Conservation (phyloP, 805 yeast species). For the Candida parachauliodes region DNA sequence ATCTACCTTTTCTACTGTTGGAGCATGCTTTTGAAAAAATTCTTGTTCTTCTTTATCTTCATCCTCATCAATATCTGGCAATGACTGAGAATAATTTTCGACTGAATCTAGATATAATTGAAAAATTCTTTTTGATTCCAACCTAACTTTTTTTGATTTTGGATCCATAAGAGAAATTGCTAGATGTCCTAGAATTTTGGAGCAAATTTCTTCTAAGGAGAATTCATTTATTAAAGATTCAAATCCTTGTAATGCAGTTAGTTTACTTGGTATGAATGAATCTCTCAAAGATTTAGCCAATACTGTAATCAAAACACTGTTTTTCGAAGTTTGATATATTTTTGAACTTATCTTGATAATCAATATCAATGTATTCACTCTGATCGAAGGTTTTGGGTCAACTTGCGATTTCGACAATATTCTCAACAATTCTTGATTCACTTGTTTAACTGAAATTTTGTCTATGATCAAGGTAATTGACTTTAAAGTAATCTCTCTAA, state of each 20-base stretch:
- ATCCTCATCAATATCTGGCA: conserved; percentile 33
- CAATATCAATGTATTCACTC: conserved; percentile 73
- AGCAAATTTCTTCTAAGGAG: conserved; percentile 70
- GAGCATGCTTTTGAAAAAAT: conserved; percentile 28
- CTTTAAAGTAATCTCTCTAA: conserved; percentile 76
- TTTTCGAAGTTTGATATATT: conserved; percentile 53
- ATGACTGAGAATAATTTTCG: conserved; percentile 32
- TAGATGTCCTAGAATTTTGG: conserved; percentile 76
- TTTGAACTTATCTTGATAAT: conserved; percentile 61
- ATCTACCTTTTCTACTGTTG: conserved; percentile 7
- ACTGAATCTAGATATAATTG: conserved; percentile 48
- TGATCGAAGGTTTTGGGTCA: conserved; percentile 70
- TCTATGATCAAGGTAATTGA: conserved; percentile 59
- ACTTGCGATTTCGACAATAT: conserved; percentile 77
- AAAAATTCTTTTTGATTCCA: conserved; percentile 67
- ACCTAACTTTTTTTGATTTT: conserved; percentile 59
- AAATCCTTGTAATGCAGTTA: conserved; percentile 75
- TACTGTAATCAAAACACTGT: conserved; percentile 82
- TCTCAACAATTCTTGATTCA: conserved; percentile 81
- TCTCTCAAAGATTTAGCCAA: conserved; percentile 80
- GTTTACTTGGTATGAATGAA: conserved; percentile 67
- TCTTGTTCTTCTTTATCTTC: conserved; percentile 33
- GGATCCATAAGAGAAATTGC: conserved; percentile 81
- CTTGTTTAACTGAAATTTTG: conserved; percentile 69
- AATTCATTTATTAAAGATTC: conserved; percentile 62